Conservation (phyloP, 2,329 filamentous ascomycete genomes). For the Lachnellula suecica region DNA sequence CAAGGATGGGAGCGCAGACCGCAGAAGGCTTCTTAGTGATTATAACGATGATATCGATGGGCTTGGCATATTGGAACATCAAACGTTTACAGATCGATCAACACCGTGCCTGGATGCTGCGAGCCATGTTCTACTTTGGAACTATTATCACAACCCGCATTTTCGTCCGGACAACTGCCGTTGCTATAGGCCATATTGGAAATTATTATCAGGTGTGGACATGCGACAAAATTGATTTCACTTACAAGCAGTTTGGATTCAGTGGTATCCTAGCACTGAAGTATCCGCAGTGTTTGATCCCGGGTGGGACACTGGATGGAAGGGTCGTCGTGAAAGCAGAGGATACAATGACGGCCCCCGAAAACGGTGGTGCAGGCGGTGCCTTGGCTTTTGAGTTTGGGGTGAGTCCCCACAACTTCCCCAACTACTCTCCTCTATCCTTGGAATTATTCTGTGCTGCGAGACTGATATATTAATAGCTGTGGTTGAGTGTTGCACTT, state of each 20-base stretch:
- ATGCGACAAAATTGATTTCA: slow-evolving; percentile 50
- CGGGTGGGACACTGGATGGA: no score
- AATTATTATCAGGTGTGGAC: slow-evolving; percentile 38
- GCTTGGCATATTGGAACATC: slow-evolving; percentile 54
- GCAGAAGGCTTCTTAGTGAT: slow-evolving; percentile 44
- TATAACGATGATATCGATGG: slow-evolving; percentile 42
- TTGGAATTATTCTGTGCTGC: slow-evolving; percentile 44
- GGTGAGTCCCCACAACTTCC: no score
- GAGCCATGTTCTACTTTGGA: slow-evolving; percentile 51
- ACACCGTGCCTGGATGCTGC: slow-evolving; percentile 64
- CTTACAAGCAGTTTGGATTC: no score
- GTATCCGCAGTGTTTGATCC: slow-evolving; percentile 3
- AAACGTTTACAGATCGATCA: slow-evolving; percentile 61
- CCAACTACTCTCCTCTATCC: no score
- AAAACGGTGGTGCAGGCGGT: no score
- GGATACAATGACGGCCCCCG: no score
- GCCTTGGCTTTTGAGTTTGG: no score
- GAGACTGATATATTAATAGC: slow-evolving; percentile 51
- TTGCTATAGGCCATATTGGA: slow-evolving; percentile 35
- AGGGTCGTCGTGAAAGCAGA: no score
- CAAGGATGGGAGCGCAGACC: slow-evolving; percentile 49
- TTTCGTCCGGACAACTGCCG: slow-evolving; percentile 43
- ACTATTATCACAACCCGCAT: slow-evolving; percentile 52
- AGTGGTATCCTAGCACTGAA: slow-evolving; percentile 10
- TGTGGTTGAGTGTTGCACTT: slow-evolving; percentile 52